Base-by-base conservation (phyloP, 2,329 filamentous ascomycete species). In the Orbilia ellipsospora region DNA sequence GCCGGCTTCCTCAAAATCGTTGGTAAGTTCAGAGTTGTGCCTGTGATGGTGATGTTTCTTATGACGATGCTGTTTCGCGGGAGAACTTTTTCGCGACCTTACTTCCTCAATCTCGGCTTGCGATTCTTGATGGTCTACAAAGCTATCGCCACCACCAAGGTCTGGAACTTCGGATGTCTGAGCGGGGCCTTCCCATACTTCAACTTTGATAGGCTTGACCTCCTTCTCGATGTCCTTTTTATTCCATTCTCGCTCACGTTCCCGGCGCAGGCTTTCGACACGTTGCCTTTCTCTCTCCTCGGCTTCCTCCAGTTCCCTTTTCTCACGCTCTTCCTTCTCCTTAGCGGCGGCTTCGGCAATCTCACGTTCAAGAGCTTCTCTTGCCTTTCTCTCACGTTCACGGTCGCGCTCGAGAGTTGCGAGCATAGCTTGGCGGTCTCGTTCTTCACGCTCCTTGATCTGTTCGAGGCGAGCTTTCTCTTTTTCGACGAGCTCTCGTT, bases 251-350 rank as follows among this genome's bases (percentile, higher is more conserved):
- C 73, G 61, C 20, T 79, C 80, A 52, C 80, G 80, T 36, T 81
- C 78, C 36, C 67, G 65, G 12, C 63, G 76, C 65, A 78, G 70
- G 31, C 65, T 76, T 60, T 79, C 78, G 18, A 78, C 26, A 73
- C 77, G 77, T 79, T 78, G 66, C 31, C 81, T 68, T 77, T 81
- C 79, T 77, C 79, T 78, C 61, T 75, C 79, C 77, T 83, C 81
- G 52, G 78, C 80, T 66, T 81, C 82, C n/a, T 85, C 83, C 79
- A 84, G 86, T 75, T 85, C 84, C 60, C 86, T 68, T 60, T 79
- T 78, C 74, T 73, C 66, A 5, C 76, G 66, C 55, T 83, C 82
- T 69, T 80, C 81, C 36, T 80, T 80, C 50, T 82, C 81, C 70
- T 82, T 82, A 15, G 80, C 80, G 23, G 79, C 72, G 15, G 72